Evolutionary conservation across 176 grass and related monocot genomes (phyloP).

Genomic region (Oryza meyeriana): DNA sequence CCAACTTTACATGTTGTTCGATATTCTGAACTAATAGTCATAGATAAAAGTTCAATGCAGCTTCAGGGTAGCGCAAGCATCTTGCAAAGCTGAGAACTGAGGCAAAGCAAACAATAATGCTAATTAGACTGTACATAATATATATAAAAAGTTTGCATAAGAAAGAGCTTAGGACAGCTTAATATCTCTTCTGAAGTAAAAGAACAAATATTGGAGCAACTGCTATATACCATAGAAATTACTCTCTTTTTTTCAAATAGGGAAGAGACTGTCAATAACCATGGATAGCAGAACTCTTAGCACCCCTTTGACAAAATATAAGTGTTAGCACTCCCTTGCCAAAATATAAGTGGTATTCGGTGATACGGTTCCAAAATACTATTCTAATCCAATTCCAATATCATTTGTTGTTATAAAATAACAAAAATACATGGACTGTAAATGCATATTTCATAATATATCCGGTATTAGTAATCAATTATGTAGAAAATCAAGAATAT

Average conservation of each 20-base stretch:
- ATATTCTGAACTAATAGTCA: neutral
- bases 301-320: neutral
- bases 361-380: neutral
- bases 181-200: conserved; percentile 1
- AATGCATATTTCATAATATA: conserved; percentile 15
- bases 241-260: neutral
- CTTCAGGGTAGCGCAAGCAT: neutral
- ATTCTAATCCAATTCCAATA: neutral
- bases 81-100: neutral
- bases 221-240: neutral
- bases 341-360: neutral
- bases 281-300: neutral
- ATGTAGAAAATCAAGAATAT: neutral
- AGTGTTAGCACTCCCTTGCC: neutral
- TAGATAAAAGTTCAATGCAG: neutral
- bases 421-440: neutral
- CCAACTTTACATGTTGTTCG: neutral
- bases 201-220: neutral
- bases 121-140: neutral
- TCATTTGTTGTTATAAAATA: neutral
- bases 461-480: neutral
- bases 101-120: neutral
- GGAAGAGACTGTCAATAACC: neutral
- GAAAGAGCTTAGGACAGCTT: neutral
- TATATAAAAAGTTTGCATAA: neutral